Evolutionary conservation across 1,139 yeast genomes (phyloP), one percentile per base, ranked within the genome.

Genomic region (Suhomyces ambrosiae): DNA sequence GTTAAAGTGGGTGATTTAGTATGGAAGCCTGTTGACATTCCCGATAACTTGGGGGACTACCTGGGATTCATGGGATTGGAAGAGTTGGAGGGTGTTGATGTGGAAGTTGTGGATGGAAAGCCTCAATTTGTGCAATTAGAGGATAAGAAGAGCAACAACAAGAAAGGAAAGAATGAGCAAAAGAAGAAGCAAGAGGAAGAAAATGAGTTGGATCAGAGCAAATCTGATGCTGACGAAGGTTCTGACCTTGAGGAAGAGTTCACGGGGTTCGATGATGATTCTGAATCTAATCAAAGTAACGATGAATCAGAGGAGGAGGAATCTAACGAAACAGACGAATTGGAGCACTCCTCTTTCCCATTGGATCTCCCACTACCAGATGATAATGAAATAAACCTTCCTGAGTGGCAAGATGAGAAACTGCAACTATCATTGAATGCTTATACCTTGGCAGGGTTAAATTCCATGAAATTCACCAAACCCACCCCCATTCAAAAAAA

Each of bases 61-160:
- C 90, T 85, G 52, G 97, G 97, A 0, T 83, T 89, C 49, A 87
- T 81, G 60, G 98, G 97, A 0, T 65, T 92, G 28, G 97, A 92
- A 60, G 98, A 92, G 58, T 76, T 92, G 37, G 97, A 89, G 37
- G 97, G 96, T 18, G 97, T 90, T 16, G 90, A 78, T 51, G 90
- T 90, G 4, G 77, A 77, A 45, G 71, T 79, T 38, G 78, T 80
- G 3, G 69, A 79, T 40, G 95, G 95, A 11, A 68, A 70, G 44
- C 79, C 83, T 0, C 75, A 76, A 48, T 86, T 86, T 52, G 61
- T 78, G 16, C 78, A 80, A 3, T 71, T 68, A 36, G 81, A 78
- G 27, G 30, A 38, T 16, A 46, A 38, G n/a, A 37, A 38, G 33
- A 32, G 9, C 36, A 32, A 15, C 42, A 27, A 3, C 10, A 30